Conservation (phyloP, 2,329 filamentous ascomycete genomes). For the Pseudopithomyces chartarum region DNA sequence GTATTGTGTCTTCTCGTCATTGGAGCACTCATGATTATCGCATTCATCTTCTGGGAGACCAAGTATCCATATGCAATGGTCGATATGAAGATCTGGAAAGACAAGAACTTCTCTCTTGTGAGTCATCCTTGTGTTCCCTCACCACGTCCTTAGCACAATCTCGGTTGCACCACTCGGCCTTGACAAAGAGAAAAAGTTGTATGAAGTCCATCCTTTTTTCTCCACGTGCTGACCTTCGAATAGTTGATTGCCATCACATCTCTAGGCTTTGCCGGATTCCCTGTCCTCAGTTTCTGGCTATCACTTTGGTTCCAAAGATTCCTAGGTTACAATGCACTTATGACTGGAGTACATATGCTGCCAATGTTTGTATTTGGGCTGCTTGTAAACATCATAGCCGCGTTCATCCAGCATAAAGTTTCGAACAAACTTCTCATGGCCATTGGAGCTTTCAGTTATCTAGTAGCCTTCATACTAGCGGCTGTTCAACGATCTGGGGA, state of each 20-base stretch:
- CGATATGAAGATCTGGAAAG: conserved; percentile 63
- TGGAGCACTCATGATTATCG: conserved; percentile 60
- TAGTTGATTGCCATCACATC: conserved; percentile 62
- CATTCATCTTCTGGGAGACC: conserved; percentile 68
- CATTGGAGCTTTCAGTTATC: conserved; percentile 53
- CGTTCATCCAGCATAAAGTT: conserved; percentile 64
- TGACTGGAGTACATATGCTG: conserved; percentile 66
- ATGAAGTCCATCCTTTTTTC: too few relatives aligned
- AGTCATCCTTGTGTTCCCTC: background rate
- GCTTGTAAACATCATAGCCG: conserved; percentile 66
- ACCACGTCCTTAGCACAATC: background rate
- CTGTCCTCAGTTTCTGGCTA: conserved; percentile 65
- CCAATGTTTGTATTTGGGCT: conserved; percentile 69
- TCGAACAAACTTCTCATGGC: conserved; percentile 68
- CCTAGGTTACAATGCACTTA: conserved; percentile 57
- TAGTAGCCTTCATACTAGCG: conserved; percentile 58
- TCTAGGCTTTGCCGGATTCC: conserved; percentile 68
- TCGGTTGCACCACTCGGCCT: too few relatives aligned
- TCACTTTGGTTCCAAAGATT: conserved; percentile 69
- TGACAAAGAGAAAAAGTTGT: too few relatives aligned
- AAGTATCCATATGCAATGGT: conserved; percentile 53
- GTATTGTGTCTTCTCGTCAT: conserved; percentile 67
- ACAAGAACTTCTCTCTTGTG: conserved; percentile 68
- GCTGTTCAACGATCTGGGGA: conserved; percentile 61
- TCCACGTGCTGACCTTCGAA: background rate